A percentile compares a stretch with the other conserved stretches of the same genome.
Evolutionary conservation across 768 basidiomycete species (phyloP).

Genomic region (Gloeostereum incarnatum): DNA sequence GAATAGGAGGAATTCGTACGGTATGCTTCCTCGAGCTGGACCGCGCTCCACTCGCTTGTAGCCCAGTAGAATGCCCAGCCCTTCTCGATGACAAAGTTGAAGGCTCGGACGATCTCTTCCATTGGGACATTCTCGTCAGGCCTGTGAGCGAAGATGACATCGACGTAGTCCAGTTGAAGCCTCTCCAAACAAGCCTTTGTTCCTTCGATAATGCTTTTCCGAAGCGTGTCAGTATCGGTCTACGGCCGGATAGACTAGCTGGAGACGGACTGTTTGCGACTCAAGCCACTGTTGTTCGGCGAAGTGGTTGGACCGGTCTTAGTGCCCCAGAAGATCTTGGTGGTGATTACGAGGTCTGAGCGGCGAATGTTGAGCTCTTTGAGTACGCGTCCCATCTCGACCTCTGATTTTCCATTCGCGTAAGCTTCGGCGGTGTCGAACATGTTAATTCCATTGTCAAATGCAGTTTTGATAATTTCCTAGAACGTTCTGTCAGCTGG

Average conservation of each 20-base stretch:
- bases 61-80: conserved; percentile 74
- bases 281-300: conserved; percentile 49
- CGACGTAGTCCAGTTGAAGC: conserved; percentile 68
- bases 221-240: not conserved
- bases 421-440: conserved; percentile 67
- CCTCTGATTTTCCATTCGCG: conserved; percentile 56
- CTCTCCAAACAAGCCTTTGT: conserved; percentile 56
- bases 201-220: conserved; percentile 62
- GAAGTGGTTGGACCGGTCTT: too few relatives aligned
- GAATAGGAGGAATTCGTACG: conserved; percentile 25
- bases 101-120: conserved; percentile 76
- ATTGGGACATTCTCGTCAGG: conserved; percentile 50
- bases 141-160: conserved; percentile 66
- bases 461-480: conserved; percentile 74
- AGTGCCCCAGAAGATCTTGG: conserved; percentile 74
- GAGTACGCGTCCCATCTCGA: conserved; percentile 76
- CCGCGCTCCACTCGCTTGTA: conserved; percentile 72
- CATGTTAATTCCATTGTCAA: conserved; percentile 71
- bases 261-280: conserved; percentile 45
- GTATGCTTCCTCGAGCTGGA: conserved; percentile 58
- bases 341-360: conserved; percentile 66
- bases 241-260: not conserved
- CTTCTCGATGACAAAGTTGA: conserved; percentile 68
- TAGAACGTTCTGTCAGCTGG: conserved; percentile 12
- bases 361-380: conserved; percentile 62